These are phyloP conservation scores for Pythium sp. DNA, from an alignment of 352 stramenopile genomes.

Conservation along the genomic window DNA sequence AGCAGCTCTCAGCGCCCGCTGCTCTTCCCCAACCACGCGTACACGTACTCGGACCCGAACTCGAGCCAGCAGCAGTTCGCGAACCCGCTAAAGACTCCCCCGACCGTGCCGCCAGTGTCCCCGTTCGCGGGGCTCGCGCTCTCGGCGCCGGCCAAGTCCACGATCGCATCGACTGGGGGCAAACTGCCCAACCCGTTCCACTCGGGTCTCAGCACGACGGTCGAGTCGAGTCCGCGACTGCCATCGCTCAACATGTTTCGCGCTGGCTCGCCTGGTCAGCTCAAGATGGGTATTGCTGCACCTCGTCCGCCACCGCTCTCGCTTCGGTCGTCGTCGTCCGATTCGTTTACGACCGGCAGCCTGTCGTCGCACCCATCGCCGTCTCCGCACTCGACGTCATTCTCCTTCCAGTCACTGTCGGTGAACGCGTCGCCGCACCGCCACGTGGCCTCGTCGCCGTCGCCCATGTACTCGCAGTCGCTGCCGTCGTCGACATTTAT, in stretches of 20 bases:
- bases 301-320: constrained; percentile 51
- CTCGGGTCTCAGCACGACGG: constrained; percentile 27
- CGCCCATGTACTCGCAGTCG: constrained; percentile 65
- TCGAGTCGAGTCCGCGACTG: constrained; percentile 65
- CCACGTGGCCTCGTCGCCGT: constrained; percentile 15
- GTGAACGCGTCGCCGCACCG: constrained; percentile 25
- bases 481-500: constrained; percentile 68
- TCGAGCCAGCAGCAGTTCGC: constrained; percentile 32
- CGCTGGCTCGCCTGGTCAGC: constrained; percentile 52
- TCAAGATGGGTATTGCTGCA: constrained; percentile 62
- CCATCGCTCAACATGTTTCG: constrained; percentile 72
- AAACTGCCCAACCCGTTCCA: constrained; percentile 63
- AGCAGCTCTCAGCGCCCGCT: constrained; percentile 26
- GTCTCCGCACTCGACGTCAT: constrained; percentile 39
- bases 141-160: constrained; percentile 56
- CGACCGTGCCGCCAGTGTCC: constrained; percentile 57
- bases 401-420: constrained; percentile 42
- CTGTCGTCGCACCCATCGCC: constrained; percentile 22
- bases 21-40: constrained; percentile 40
- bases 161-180: constrained; percentile 16
- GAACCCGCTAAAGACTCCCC: constrained; percentile 40
- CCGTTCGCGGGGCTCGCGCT: constrained; percentile 71
- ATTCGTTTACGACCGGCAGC: constrained; percentile 44
- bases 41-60: constrained; percentile 57
- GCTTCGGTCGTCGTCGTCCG: constrained; percentile 52